Base-by-base conservation (phyloP, 2,329 filamentous ascomycete species). In the Hymenoscyphus salicellus region DNA sequence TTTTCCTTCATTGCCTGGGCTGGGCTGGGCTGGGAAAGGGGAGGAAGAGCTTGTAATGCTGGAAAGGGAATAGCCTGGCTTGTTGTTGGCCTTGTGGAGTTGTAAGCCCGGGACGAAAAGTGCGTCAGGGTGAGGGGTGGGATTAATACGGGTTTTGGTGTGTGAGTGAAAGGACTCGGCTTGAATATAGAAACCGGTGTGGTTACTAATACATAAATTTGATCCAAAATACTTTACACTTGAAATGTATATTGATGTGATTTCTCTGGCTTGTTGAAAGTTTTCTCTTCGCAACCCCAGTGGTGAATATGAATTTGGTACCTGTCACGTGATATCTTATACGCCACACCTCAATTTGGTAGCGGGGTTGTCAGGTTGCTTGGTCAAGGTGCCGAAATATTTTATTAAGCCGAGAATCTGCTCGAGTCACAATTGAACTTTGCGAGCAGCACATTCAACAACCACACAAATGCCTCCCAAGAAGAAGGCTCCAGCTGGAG, bases 381-480 rank as follows among this genome's bases (percentile, higher is more conserved):
- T n/a, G 17, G 41, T 16, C 1, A 17, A 16, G 17, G 43, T 52
- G 23, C 23, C 46, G 46, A 52, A 52, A 52, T 52, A 52, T 52
- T 52, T 52, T 52, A 52, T 52, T 20, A 46, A n/a, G 17, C n/a
- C 41, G 41, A 23, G 41, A 52, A 38, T 23, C 46, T 52, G 5
- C 20, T 52, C 46, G 46, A 52, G 20, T 52, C 46, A 52, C 46
- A n/a, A 52, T 52, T 10, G 20, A 52, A 52, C 46, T 26, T 52
- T 52, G 17, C 23, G 46, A 52, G 46, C 46, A 52, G 46, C 11
- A 52, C 55, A 56, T 30, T 30, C 57, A 23, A 60, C 58, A 30
- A 60, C 57, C 43, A 30, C 55, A 23, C 23, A 17, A 55, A 72
- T 72, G 71, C 69, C 71, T n/a, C 70, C 71, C 52, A 72, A 69